These are phyloP conservation scores for Aspergillus nomiae DNA, from an alignment of 2,329 filamentous ascomycete species.

Conservation along the genomic window DNA sequence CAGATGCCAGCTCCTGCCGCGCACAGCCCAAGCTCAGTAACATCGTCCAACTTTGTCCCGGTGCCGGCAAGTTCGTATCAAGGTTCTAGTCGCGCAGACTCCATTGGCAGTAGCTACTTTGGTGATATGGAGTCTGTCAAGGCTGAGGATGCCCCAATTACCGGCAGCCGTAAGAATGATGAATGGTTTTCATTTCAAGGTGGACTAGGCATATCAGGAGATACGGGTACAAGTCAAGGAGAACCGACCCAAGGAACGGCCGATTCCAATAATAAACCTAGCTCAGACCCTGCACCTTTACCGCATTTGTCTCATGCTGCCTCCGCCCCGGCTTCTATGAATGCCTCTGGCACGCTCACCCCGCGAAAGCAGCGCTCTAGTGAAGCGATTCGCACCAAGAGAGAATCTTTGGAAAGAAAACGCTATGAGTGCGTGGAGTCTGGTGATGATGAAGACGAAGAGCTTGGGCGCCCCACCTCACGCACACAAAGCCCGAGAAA, in stretches of 20 bases:
- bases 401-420: slow-evolving; percentile 73
- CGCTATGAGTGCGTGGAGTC: slow-evolving; percentile 77
- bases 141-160: slow-evolving; percentile 75
- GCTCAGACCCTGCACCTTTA: slow-evolving; percentile 41
- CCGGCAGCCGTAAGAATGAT: slow-evolving; percentile 72
- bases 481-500: slow-evolving; percentile 54
- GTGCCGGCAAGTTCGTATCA: slow-evolving; percentile 74
- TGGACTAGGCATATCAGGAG: slow-evolving; percentile 76
- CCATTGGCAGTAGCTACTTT: slow-evolving; percentile 78
- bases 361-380: slow-evolving; percentile 67
- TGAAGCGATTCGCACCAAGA: slow-evolving; percentile 73
- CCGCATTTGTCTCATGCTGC: slow-evolving; percentile 61
- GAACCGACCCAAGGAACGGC: slow-evolving; percentile 15
- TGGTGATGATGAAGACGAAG: slow-evolving; percentile 93
- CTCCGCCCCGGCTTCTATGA: slow-evolving; percentile 66
- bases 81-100: slow-evolving; percentile 82
- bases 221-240: slow-evolving; percentile 34
- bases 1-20: slow-evolving; percentile 66
- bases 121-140: slow-evolving; percentile 80
- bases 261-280: slow-evolving; percentile 22
- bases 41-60: slow-evolving; percentile 70
- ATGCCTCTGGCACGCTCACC: slow-evolving; percentile 50
- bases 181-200: slow-evolving; percentile 71
- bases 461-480: slow-evolving; percentile 65
- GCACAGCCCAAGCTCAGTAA: slow-evolving; percentile 81